These are phyloP conservation scores for Candida silvatica DNA, from an alignment of 805 yeast genomes.

Conservation along the genomic window DNA sequence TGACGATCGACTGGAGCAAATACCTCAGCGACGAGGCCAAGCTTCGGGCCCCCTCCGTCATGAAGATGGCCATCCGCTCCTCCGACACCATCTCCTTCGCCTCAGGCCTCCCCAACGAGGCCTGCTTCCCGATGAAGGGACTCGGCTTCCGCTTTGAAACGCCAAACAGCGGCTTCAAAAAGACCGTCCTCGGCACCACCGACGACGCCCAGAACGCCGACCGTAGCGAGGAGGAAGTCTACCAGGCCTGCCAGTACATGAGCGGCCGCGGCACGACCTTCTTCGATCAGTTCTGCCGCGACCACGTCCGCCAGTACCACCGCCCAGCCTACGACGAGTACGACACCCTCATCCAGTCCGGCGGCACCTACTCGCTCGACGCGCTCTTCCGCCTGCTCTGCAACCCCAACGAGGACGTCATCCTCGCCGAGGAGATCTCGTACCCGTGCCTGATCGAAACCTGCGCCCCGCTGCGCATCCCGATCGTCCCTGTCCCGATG, in stretches of 20 bases:
- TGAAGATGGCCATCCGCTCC: slow-evolving; percentile 15
- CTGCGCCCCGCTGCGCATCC: slow-evolving; percentile 63
- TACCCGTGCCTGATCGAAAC: slow-evolving; percentile 84
- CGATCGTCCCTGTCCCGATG: slow-evolving; percentile 64
- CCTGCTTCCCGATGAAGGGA: slow-evolving; percentile 38
- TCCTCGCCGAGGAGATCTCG: slow-evolving; percentile 73
- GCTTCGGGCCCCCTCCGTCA: slow-evolving; percentile 20
- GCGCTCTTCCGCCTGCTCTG: slow-evolving; percentile 70
- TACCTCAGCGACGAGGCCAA: slow-evolving; percentile 20
- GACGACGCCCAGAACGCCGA: slow-evolving; percentile 7
- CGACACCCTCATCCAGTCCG: slow-evolving; percentile 64
- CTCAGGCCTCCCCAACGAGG: slow-evolving; percentile 49
- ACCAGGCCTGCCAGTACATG: slow-evolving; percentile 45
- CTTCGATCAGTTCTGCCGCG: slow-evolving; percentile 30
- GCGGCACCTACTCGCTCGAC: slow-evolving; percentile 91
- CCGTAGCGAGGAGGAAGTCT: slow-evolving; percentile 21
- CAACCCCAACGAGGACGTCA: slow-evolving; percentile 64
- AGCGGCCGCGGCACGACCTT: slow-evolving; percentile 38
- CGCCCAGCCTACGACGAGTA: slow-evolving; percentile 47
- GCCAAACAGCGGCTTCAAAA: slow-evolving; percentile 34
- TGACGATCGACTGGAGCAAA: slow-evolving; percentile 21
- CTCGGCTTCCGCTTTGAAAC: slow-evolving; percentile 22
- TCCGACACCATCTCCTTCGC: slow-evolving; percentile 38
- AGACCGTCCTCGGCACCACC: slow-evolving; percentile 29
- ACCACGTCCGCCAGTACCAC: slow-evolving; percentile 36